These are phyloP conservation scores for Ettlia oleoabundans DNA, from an alignment of 139 green algal species.

Conservation along the genomic window DNA sequence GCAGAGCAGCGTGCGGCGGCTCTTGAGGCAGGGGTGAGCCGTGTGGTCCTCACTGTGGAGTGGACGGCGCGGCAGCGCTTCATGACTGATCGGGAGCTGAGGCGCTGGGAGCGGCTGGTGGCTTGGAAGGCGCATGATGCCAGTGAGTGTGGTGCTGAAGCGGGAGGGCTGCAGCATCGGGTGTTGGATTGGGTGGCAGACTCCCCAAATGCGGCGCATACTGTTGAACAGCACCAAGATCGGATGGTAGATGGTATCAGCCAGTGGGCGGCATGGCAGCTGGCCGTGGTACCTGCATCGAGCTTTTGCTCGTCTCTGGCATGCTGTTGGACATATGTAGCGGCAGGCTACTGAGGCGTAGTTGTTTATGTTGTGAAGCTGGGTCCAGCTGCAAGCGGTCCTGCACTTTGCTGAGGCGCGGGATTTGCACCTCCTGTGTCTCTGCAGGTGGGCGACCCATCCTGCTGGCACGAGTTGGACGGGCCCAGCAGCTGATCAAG, in stretches of 20 bases:
- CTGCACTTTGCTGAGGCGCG: too few species aligned
- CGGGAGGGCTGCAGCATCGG: not conserved
- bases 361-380: too few species aligned
- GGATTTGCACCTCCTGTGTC: not conserved
- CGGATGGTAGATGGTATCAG: too few species aligned
- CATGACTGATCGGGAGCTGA: slow-evolving; percentile 9
- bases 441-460: slow-evolving; percentile 35
- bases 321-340: too few species aligned
- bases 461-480: slow-evolving; percentile 46
- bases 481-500: slow-evolving; percentile 48
- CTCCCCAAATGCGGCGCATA: too few species aligned
- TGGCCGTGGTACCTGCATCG: too few species aligned
- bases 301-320: too few species aligned
- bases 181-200: too few species aligned
- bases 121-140: slow-evolving; percentile 39
- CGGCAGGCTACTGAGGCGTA: too few species aligned
- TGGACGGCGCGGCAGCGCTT: slow-evolving; percentile 10
- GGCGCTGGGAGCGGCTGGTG: slow-evolving; percentile 52
- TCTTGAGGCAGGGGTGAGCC: slow-evolving; percentile 18
- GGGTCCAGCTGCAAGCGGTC: too few species aligned
- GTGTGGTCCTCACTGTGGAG: slow-evolving; percentile 16
- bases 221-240: too few species aligned
- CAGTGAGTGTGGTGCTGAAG: not conserved
- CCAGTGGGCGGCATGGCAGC: too few species aligned
- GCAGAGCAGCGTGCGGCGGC: slow-evolving; percentile 5